These are phyloP conservation scores for Somion occarium DNA, from an alignment of 1,284 basidiomycete species.

Conservation along the genomic window DNA sequence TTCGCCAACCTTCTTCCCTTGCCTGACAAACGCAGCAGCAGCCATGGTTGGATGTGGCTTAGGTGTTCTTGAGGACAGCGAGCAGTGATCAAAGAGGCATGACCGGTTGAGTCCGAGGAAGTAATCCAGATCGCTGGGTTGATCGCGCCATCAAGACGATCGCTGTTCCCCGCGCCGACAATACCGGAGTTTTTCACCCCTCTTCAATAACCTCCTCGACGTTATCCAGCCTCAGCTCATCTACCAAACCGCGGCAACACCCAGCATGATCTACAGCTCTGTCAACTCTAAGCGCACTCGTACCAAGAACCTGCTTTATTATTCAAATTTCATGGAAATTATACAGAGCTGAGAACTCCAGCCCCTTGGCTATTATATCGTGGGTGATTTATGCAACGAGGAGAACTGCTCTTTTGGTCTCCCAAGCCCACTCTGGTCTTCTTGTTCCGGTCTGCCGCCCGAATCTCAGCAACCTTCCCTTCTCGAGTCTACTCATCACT, in stretches of 20 bases:
- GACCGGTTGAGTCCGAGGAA: not conserved
- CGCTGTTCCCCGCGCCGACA: not conserved
- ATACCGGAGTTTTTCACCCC: too few species aligned
- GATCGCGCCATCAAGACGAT: not conserved
- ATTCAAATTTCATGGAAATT: too few species aligned
- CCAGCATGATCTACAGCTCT: too few species aligned
- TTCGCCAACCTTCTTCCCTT: constrained; percentile 41
- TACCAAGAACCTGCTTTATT: too few species aligned
- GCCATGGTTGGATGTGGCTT: constrained; percentile 19
- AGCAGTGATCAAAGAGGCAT: not conserved
- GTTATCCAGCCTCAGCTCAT: too few species aligned
- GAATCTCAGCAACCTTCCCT: not conserved
- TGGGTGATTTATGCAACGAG: too few species aligned
- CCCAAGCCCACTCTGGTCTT: not conserved
- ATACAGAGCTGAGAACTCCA: too few species aligned
- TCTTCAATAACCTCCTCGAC: too few species aligned
- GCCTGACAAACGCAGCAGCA: constrained; percentile 41
- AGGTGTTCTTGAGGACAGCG: not conserved
- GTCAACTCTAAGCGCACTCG: too few species aligned
- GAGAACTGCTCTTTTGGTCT: too few species aligned
- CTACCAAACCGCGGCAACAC: too few species aligned
- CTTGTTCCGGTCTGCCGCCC: not conserved
- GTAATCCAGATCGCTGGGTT: not conserved
- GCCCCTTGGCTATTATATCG: too few species aligned
- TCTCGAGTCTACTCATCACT: not conserved